Evolutionary conservation across 345 rosid species (phyloP).

Genomic region (Pseudoturritis turrita): DNA sequence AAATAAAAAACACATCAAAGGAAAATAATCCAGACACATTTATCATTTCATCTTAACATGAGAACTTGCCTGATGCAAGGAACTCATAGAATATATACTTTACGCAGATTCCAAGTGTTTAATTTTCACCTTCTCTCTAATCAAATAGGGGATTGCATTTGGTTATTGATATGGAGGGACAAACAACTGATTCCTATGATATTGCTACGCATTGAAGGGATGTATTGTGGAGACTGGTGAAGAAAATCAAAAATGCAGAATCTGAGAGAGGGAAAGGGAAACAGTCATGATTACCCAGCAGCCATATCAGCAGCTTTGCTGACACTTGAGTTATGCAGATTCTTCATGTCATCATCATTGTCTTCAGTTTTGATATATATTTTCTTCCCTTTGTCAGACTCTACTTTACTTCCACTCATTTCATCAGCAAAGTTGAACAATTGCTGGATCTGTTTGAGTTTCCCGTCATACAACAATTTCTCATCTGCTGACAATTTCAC

Average conservation of each 20-base stretch:
- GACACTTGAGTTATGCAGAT: conserved; percentile 68
- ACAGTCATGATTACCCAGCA: conserved; percentile 58
- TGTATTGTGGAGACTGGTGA: background rate
- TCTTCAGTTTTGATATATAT: conserved; percentile 60
- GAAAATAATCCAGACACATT: background rate
- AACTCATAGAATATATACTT: background rate
- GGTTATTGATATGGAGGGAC: background rate
- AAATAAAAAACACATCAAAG: background rate
- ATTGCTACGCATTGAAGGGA: background rate
- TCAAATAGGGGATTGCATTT: background rate
- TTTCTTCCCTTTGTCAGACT: conserved; percentile 81
- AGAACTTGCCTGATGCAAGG: background rate
- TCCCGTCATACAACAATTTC: conserved; percentile 64
- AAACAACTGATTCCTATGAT: background rate
- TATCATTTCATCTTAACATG: background rate
- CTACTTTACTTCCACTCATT: conserved; percentile 48
- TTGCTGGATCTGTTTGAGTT: conserved; percentile 84
- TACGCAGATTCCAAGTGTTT: background rate
- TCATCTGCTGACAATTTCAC: conserved; percentile 71
- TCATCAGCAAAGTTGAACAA: conserved; percentile 56
- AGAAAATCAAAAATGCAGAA: background rate
- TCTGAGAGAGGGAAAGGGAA: conserved; percentile 3
- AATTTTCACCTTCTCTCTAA: background rate
- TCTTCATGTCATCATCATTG: conserved; percentile 71
- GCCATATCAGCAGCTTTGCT: conserved; percentile 98